Evolutionary conservation across 2,329 filamentous ascomycete genomes (phyloP).

Genomic region (Immersiporthe knoxdaviesiana): DNA sequence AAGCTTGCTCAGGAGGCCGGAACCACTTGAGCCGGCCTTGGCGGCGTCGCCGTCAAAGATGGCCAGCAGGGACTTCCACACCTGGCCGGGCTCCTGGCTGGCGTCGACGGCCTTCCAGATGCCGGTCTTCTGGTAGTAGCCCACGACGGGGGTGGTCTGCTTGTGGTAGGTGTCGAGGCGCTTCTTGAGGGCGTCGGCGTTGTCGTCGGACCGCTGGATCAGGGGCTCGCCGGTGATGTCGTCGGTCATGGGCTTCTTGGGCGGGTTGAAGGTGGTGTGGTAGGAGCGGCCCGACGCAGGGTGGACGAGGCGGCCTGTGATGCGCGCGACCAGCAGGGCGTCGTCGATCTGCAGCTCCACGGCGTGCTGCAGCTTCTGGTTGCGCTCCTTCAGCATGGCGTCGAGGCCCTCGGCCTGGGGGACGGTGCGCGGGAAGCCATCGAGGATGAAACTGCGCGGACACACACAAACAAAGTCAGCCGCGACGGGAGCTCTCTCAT

Average conservation of each 20-base stretch:
- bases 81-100: constrained; percentile 91
- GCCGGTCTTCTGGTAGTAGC: constrained; percentile 95
- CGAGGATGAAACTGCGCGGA: constrained; percentile 84
- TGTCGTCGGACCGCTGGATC: constrained; percentile 96
- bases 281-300: constrained; percentile 95
- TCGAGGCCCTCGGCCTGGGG: constrained; percentile 94
- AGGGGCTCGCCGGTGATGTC: constrained; percentile 96
- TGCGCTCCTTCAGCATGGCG: constrained; percentile 78
- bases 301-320: constrained; percentile 94
- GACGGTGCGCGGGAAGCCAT: constrained; percentile 97
- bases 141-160: constrained; percentile 90
- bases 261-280: constrained; percentile 98
- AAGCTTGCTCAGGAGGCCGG: constrained; percentile 49
- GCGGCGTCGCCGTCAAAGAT: constrained; percentile 74
- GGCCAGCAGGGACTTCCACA: constrained; percentile 90
- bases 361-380: constrained; percentile 89
- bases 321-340: constrained; percentile 87
- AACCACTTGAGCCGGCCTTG: constrained; percentile 43
- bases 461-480: constrained; percentile 31
- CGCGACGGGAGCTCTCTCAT: constrained; percentile 16
- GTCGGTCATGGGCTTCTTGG: constrained; percentile 91
- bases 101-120: constrained; percentile 97
- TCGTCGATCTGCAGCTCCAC: constrained; percentile 98
- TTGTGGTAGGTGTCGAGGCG: constrained; percentile 89
- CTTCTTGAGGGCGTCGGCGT: constrained; percentile 94